phyloP scores from a whole-genome alignment of 768 basidiomycete species.

The Panellus pusillus region DNA sequence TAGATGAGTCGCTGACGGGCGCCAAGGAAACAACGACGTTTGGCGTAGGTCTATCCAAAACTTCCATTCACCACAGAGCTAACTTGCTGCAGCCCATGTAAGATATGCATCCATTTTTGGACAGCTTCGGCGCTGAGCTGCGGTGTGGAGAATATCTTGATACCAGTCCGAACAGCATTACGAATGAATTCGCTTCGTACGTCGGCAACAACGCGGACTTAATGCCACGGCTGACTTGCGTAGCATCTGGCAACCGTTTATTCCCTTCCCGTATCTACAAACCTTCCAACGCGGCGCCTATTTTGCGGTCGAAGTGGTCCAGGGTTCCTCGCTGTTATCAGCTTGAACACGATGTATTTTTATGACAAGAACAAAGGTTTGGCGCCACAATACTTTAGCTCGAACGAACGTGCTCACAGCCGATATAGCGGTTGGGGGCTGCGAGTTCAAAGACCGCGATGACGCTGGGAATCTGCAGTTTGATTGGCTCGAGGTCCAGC shows the following conservation, averaged over 20 bases:
- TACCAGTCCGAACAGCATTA: constrained; percentile 68
- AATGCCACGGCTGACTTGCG: constrained; percentile 15
- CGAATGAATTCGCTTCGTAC: constrained; percentile 68
- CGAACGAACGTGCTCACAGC: constrained; percentile 16
- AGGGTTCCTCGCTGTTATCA: constrained; percentile 75
- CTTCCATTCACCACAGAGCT: background rate
- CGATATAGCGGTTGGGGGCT: constrained; percentile 72
- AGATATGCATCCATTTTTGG: constrained; percentile 5
- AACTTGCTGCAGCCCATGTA: constrained; percentile 54
- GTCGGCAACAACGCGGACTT: constrained; percentile 25
- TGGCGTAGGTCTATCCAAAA: constrained; percentile 66
- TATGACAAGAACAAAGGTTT: constrained; percentile 86
- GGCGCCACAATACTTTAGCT: constrained; percentile 14
- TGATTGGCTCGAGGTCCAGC: constrained; percentile 89
- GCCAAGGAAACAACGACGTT: constrained; percentile 84
- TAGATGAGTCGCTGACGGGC: background rate
- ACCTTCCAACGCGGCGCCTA: constrained; percentile 90
- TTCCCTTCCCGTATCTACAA: constrained; percentile 76
- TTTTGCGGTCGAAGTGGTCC: constrained; percentile 77
- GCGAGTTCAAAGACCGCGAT: constrained; percentile 54
- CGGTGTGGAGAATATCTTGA: constrained; percentile 58
- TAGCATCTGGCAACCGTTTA: constrained; percentile 80
- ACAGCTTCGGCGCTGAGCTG: constrained; percentile 18
- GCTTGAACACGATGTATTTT: constrained; percentile 89
- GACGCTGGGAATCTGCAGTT: constrained; percentile 90